These are phyloP conservation scores for Solanum piurae DNA, from an alignment of 257 asterid species.

Conservation along the genomic window DNA sequence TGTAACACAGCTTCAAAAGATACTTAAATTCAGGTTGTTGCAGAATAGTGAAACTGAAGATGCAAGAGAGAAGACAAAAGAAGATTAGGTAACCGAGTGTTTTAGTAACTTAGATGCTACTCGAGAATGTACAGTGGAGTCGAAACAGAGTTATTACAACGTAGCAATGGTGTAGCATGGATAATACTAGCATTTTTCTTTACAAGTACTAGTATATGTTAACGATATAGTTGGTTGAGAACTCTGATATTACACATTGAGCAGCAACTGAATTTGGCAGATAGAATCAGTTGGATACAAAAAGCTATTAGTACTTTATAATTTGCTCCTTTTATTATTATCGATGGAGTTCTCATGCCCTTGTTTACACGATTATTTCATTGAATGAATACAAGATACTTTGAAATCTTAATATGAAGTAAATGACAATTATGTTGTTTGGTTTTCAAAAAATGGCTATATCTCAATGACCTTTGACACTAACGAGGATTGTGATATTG, in stretches of 20 bases:
- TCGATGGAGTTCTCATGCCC: neutral
- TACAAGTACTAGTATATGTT: neutral
- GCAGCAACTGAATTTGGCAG: neutral
- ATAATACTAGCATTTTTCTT: neutral
- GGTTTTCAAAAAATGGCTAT: neutral
- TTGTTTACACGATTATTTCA: neutral
- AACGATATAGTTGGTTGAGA: neutral
- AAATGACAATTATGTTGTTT: neutral
- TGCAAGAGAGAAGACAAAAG: neutral
- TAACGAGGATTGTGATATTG: no score
- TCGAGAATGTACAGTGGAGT: neutral
- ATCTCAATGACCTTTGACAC: no score
- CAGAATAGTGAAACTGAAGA: constrained; percentile 23
- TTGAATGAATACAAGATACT: neutral
- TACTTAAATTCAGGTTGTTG: constrained; percentile 55
- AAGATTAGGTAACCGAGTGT: neutral
- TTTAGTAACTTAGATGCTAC: neutral
- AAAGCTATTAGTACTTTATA: neutral
- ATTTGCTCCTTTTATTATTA: neutral
- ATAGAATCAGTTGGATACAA: neutral
- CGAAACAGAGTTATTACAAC: neutral
- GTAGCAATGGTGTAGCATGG: neutral
- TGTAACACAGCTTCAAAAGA: constrained; percentile 42
- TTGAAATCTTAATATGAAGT: neutral
- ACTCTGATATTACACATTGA: neutral